These are phyloP conservation scores for Fusarium torulosum DNA, from an alignment of 2,329 filamentous ascomycete species.

Conservation along the genomic window DNA sequence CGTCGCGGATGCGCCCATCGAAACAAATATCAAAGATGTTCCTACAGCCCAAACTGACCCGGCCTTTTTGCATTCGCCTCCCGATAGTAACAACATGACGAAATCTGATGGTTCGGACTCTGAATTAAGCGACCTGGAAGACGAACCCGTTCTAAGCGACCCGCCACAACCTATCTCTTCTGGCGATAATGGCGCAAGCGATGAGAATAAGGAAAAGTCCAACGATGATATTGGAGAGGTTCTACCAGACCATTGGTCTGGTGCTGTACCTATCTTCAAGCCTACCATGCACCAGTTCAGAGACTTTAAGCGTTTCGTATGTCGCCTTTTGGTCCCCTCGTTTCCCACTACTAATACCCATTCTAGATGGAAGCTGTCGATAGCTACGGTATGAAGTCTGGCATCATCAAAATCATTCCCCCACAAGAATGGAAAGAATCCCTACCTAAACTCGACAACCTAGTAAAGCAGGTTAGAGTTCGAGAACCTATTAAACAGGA, in stretches of 20 bases:
- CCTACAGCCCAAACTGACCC: constrained; percentile 52
- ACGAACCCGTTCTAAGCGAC: constrained; percentile 60
- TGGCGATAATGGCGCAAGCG: constrained; percentile 47
- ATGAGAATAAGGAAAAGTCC: constrained; percentile 57
- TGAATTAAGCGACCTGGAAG: constrained; percentile 75
- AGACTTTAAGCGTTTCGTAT: constrained; percentile 91
- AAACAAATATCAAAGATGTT: constrained; percentile 52
- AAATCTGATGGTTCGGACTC: constrained; percentile 73
- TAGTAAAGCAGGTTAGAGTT: constrained; percentile 91
- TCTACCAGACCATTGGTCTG: constrained; percentile 89
- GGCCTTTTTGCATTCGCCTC: constrained; percentile 70
- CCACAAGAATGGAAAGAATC: constrained; percentile 92
- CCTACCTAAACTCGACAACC: constrained; percentile 82
- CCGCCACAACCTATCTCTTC: constrained; percentile 45
- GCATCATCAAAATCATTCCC: constrained; percentile 95
- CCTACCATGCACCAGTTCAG: constrained; percentile 96
- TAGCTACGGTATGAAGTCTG: constrained; percentile 95
- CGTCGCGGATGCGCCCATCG: constrained; percentile 43
- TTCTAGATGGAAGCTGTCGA: constrained; percentile 83
- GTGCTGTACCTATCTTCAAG: constrained; percentile 92
- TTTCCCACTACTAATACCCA: constrained; percentile 45
- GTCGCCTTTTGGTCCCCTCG: constrained; percentile 48
- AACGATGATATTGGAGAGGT: constrained; percentile 75
- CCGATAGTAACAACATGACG: constrained; percentile 71
- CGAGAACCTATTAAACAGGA: constrained; percentile 99